phyloP scores from a whole-genome alignment of 805 yeast species.

The Suhomyces kilbournensis region DNA sequence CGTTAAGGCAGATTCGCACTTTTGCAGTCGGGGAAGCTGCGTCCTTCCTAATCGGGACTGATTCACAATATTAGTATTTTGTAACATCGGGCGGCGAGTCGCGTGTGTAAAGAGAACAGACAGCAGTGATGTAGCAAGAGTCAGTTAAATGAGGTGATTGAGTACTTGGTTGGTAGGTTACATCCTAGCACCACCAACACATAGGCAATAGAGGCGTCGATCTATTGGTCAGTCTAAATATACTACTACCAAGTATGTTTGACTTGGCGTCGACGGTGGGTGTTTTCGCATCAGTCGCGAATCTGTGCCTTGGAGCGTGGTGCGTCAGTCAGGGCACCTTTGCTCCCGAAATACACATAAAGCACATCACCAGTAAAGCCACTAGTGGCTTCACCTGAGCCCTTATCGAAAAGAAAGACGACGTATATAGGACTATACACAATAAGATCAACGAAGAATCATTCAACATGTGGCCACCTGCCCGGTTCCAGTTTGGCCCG shows the following conservation, averaged over 20 bases:
- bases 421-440: not conserved
- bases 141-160: not conserved
- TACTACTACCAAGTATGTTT: no score
- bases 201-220: no score
- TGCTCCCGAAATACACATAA: not conserved
- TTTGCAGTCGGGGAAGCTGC: not conserved
- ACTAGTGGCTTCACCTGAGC: not conserved
- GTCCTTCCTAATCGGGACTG: slow-evolving; percentile 1
- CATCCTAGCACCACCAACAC: no score
- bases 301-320: not conserved
- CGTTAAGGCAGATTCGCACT: not conserved
- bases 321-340: not conserved
- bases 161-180: no score
- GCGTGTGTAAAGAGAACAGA: not conserved
- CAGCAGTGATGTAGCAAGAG: not conserved
- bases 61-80: slow-evolving; percentile 2
- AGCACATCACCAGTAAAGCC: not conserved
- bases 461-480: not conserved
- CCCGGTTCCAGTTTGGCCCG: no score
- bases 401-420: not conserved
- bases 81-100: not conserved
- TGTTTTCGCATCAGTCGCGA: not conserved
- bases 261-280: not conserved
- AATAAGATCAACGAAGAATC: not conserved
- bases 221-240: no score